phyloP scores from a whole-genome alignment of 805 yeast species.

The Starmerella asiatica region DNA sequence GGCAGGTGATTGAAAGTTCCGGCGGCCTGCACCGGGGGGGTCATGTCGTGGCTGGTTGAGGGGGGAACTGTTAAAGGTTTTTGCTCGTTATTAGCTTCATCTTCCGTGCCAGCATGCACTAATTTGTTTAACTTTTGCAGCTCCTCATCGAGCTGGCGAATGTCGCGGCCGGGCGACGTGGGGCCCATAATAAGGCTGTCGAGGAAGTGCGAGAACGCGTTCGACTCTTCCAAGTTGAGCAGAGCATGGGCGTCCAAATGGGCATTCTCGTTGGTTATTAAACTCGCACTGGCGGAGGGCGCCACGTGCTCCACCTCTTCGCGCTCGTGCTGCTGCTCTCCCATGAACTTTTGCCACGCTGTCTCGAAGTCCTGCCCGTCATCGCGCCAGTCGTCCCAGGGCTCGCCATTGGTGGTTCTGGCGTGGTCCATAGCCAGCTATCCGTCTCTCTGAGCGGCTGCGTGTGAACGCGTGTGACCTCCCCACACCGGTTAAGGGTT shows the following conservation, averaged over 20 bases:
- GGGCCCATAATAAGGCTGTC: constrained; percentile 19
- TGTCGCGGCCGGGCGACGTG: constrained; percentile 7
- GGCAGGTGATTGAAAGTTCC: too few species aligned
- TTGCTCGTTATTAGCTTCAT: not conserved
- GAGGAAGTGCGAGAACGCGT: constrained; percentile 18
- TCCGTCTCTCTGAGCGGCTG: too few species aligned
- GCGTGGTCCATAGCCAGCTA: too few species aligned
- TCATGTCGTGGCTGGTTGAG: too few species aligned
- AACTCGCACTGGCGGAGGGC: too few species aligned
- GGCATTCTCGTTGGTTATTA: too few species aligned
- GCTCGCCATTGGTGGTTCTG: not conserved
- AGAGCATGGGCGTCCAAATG: constrained; percentile 7
- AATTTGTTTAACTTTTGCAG: constrained; percentile 8
- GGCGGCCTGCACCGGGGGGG: too few species aligned
- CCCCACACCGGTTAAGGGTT: too few species aligned
- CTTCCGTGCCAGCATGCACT: not conserved
- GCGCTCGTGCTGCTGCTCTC: constrained; percentile 1
- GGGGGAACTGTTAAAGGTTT: too few species aligned
- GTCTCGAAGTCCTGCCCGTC: constrained; percentile 11
- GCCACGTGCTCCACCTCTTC: not conserved
- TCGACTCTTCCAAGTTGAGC: constrained; percentile 18
- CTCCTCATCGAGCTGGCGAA: constrained; percentile 14
- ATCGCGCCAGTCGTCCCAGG: not conserved
- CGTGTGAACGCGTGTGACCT: constrained; percentile 1
- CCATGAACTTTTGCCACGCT: constrained; percentile 13